Evolutionary conservation across 345 rosid genomes (phyloP), one percentile per base, ranked within the genome.

Genomic region (Melastoma malabathricum): DNA sequence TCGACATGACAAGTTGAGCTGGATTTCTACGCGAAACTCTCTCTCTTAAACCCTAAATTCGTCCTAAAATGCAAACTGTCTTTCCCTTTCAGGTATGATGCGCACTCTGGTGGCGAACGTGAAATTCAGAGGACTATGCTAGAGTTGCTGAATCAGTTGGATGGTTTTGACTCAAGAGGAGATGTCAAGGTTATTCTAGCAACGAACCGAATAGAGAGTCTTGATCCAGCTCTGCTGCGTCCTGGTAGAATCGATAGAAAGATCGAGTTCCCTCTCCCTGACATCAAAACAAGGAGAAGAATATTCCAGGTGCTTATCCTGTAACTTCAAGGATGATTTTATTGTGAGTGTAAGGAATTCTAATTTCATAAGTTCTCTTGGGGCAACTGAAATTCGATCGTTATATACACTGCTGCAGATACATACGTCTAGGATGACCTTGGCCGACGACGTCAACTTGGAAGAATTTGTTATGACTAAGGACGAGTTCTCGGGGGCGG

Each of bases 401-500:
- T 48, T 44, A 47, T n/a, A 15, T 14, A 7, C 17, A 47, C 6
- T 47, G 22, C 58, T 71, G 46, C 56, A 88, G 97, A 93, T 88
- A 64, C 99, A 88, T 76, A 93, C 97, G 49, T 70, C 95, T 1
- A 81, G 86, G 73, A 93, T 88, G 97, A 93, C 99, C 46, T 68
- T 93, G 52, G 75, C 95, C 10, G 97, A 93, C 65, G 99, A 93
- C 57, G 99, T 88, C 47, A 93, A 93, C 77, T 68, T 85, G 59
- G 97, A 93, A 76, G 99, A 93, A 70, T 85, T 93, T 76, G 95
- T 85, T 39, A 88, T 88, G 95, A 92, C 99, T 1, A 92, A 88
- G 60, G 99, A 93, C 50, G 95, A 88, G 66, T 88, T 93, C 59
- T 88, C 99, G 20, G 99, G 97, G 58, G 99, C 97, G 46, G 97